Base-by-base conservation (phyloP, 106 monocot genomes). In the Platanthera guangdongensis region DNA sequence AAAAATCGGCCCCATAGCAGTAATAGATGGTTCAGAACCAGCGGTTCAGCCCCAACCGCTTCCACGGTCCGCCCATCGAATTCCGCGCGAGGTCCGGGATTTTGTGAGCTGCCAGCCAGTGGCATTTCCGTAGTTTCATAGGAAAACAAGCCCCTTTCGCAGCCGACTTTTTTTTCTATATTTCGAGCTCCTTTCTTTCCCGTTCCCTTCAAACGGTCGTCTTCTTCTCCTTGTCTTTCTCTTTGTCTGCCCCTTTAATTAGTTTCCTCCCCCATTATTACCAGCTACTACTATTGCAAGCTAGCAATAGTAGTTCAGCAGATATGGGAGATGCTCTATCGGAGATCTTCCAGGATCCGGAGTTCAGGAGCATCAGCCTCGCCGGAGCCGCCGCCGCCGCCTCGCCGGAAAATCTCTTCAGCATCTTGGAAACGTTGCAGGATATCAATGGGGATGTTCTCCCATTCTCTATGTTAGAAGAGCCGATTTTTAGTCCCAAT, bases 361-460 rank as follows among this genome's bases (percentile, higher is more conserved):
- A 80, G 47, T 84, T 86, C 60, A 32, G 79, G n/a, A 48, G 22
- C 72, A n/a, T 73, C 11, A 62, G 50, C 65, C 79, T 77, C 12
- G 50, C 57, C 52, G 72, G 83, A 46, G 64, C 67, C 53, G 39
- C 39, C 46, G 64, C 67, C 53, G 39, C 39, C 39, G 19, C 87
- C n/a, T 87, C 81, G 21, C 88, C 86, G 6, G 94, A 87, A 32
- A 82, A 85, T 80, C 81, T 95, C 30, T 89, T 92, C 77, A 87
- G 87, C 80, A 82, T 95, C 50, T 18, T 95, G 74, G 87, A 86
- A 59, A 78, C 63, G 0, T 69, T 91, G 7, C 87, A 89, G 47
- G 84, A 87, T 14, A 54, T 51, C 51, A 71, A 14, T 5, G 79
- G 46, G 14, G 81, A 65, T 3, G 30, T 22, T 46, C 21, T 54